Evolutionary conservation across 306 rosid species (phyloP), one percentile per base, ranked within the genome.

Genomic region (Cicer cuneatum): DNA sequence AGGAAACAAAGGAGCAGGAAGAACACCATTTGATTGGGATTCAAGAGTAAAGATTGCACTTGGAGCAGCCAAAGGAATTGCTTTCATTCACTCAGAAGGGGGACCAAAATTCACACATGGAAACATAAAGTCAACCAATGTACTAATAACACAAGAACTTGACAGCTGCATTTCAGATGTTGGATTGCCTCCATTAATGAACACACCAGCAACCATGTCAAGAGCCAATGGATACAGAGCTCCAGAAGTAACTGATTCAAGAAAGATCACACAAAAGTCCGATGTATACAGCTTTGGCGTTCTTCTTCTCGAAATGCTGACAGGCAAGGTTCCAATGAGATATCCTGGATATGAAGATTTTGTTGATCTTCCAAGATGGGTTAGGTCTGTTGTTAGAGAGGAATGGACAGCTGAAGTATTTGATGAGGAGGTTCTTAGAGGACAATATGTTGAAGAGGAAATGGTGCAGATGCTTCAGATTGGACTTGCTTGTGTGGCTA

Each of bases 381-480:
- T 91, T 47, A 78, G 73, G 42, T 91, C 97, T 53, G 96, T 91
- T 15, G 97, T 91, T 8, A 85, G 95, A 1, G 97, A 91, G 81
- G 97, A 91, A 68, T 91, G 97, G 97, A 91, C 95, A 3, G 90
- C 95, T 9, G 97, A 91, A 79, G 95, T 91, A 14, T 91, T 91
- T 16, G 97, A 89, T 41, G 87, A 84, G 69, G 97, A 91, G 85
- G 78, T 91, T 58, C 71, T 91, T 24, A 82, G 83, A 71, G 87
- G 86, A 4, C 83, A 74, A 10, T 75, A 88, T 67, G 88, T 82
- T 35, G 97, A 91, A 71, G 97, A 89, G 73, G 93, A 91, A 71
- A 87, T 91, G 96, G 91, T 91, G 18, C 97, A 87, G 70, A 86
- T 89, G 95, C 91, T 91, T 77, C 97, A 91, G 80, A 85, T 91